Base-by-base conservation (phyloP, 768 basidiomycete genomes). In the Cystofilobasidium ferigula region DNA sequence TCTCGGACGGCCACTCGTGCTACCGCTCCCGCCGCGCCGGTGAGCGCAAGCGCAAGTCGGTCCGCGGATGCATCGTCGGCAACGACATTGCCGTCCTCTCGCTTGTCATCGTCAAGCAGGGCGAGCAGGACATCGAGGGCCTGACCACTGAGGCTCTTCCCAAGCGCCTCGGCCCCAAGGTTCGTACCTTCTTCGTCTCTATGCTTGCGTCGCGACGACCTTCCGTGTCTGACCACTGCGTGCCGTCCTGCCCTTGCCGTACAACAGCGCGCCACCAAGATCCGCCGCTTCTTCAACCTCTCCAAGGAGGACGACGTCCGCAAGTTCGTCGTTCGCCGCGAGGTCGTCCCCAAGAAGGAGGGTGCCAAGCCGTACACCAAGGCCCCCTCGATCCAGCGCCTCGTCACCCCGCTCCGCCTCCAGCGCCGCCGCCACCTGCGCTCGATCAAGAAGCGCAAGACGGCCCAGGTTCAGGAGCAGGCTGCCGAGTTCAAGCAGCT, bases 11-110 rank as follows among this genome's bases (percentile, higher is more conserved):
- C 60, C 94, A 98, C 85, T 94, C 93, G 36, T 98, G 94, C 84
- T 97, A 89, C 84, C 90, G 94, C 73, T 78, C 81, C 71, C 88
- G 92, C 75, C 88, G 92, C 78, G 78, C 81, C 57, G 94, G 94
- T 75, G 93, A 99, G 80, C 89, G 94, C 79, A 92, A 89, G 83
- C 88, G 94, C 82, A 98, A 98, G 80, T 95, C 93, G 73, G 89
- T 99, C 69, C 88, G 94, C 69, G 94, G 94, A 38, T 95, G 92
- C 82, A 97, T 98, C 78, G 89, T 97, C 76, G 91, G 88, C 71
- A 83, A 90, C 74, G 93, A 99, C 78, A 95, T 98, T 72, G 87
- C 91, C 62, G 93, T 95, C 69, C 84, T 99, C 71, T 87, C 88
- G 58, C 81, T 93, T 70, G 86, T 93, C 76, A 86, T 99, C 72